Evolutionary conservation across 2,329 filamentous ascomycete species (phyloP).

Genomic region (Byssoonygena ceratinophila): DNA sequence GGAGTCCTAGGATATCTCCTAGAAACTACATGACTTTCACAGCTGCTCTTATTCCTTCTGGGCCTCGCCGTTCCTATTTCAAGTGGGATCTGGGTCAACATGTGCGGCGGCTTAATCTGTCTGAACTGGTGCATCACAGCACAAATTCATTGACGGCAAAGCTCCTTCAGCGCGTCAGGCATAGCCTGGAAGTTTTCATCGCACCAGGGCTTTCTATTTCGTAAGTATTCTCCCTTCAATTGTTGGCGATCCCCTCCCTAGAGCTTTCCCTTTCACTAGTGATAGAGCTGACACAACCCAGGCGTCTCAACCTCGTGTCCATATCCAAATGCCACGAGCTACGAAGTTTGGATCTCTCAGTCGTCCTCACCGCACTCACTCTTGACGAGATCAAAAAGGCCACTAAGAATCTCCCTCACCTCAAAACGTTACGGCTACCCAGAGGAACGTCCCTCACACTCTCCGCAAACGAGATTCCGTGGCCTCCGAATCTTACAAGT

Average conservation of each 20-base stretch:
- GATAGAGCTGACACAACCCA: conserved; percentile 15
- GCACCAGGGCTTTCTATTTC: conserved; percentile 50
- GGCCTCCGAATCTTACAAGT: conserved; percentile 23
- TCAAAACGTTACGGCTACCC: conserved; percentile 41
- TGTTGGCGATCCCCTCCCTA: neutral
- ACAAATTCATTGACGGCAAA: conserved; percentile 48
- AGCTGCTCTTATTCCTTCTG: conserved; percentile 44
- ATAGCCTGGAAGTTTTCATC: conserved; percentile 43
- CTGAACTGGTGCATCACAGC: conserved; percentile 48
- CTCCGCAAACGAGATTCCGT: conserved; percentile 15
- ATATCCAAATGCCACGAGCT: conserved; percentile 47
- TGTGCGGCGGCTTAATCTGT: conserved; percentile 45
- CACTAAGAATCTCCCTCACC: conserved; percentile 36
- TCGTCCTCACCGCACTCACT: conserved; percentile 43
- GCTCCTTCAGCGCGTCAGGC: conserved; percentile 45
- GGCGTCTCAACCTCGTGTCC: conserved; percentile 46
- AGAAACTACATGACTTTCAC: conserved; percentile 46
- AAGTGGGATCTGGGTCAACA: conserved; percentile 41
- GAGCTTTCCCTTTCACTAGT: no score
- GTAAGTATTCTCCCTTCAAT: conserved; percentile 34
- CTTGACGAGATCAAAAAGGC: conserved; percentile 43
- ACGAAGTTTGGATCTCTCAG: conserved; percentile 42
- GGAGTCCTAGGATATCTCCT: conserved; percentile 42
- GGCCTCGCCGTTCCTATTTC: conserved; percentile 37
- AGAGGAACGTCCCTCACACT: conserved; percentile 5